phyloP scores from a whole-genome alignment of 352 stramenopile genomes.

The Pythium sp. region DNA sequence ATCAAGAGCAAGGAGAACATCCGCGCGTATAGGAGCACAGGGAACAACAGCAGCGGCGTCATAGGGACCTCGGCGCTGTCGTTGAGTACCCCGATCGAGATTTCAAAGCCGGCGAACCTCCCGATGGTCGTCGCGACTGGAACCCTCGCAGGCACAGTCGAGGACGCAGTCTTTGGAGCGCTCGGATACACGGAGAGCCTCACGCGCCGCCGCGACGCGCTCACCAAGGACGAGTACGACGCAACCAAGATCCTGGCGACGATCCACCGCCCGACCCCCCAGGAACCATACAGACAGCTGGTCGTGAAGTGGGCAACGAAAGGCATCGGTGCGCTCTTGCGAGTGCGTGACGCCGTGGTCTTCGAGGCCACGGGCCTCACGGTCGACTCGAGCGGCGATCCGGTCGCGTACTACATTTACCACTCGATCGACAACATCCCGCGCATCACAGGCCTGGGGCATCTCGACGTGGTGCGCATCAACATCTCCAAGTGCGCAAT shows the following conservation, averaged over 20 bases:
- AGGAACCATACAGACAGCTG: slow-evolving; percentile 41
- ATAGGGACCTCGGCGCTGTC: neutral
- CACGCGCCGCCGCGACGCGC: slow-evolving; percentile 43
- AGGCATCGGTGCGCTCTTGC: slow-evolving; percentile 35
- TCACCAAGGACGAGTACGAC: slow-evolving; percentile 50
- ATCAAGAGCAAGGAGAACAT: slow-evolving; percentile 41
- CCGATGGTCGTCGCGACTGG: slow-evolving; percentile 41
- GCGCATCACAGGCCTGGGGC: slow-evolving; percentile 9
- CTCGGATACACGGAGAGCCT: slow-evolving; percentile 39
- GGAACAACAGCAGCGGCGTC: neutral
- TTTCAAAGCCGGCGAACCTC: slow-evolving; percentile 7
- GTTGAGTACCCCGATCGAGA: neutral
- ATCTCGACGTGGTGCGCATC: slow-evolving; percentile 17
- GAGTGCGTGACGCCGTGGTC: slow-evolving; percentile 45
- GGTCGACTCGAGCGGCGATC: slow-evolving; percentile 28
- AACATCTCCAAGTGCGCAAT: slow-evolving; percentile 16
- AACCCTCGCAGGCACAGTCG: slow-evolving; percentile 41
- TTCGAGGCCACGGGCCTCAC: slow-evolving; percentile 43
- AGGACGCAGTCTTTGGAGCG: slow-evolving; percentile 48
- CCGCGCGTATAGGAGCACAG: slow-evolving; percentile 27
- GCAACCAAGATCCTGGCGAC: slow-evolving; percentile 32
- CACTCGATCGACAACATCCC: slow-evolving; percentile 20
- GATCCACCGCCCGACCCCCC: slow-evolving; percentile 27
- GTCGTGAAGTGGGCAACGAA: slow-evolving; percentile 44
- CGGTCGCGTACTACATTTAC: slow-evolving; percentile 26